Evolutionary conservation across 352 stramenopile species (phyloP).

Genomic region (Phytopythium vexans): DNA sequence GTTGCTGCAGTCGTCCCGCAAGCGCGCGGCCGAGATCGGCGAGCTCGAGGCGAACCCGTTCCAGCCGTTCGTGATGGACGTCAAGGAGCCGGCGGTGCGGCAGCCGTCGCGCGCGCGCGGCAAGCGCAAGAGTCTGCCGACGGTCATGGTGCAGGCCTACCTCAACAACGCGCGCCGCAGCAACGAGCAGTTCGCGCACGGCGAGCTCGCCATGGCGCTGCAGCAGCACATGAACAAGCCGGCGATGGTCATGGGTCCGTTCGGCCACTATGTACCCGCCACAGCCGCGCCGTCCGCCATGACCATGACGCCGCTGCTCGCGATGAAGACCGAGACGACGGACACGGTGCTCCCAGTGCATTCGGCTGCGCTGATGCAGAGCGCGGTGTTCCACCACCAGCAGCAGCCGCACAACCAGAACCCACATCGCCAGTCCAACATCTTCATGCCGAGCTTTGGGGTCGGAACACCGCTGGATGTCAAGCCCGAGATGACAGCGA

Average conservation of each 20-base stretch:
- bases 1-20: constrained; percentile 1
- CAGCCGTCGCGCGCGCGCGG: constrained; percentile 16
- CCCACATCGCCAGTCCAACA: constrained; percentile 18
- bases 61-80: constrained; percentile 11
- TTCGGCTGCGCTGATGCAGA: constrained; percentile 1
- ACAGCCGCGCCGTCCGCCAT: too few species aligned
- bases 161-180: background rate
- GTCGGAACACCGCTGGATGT: constrained; percentile 8
- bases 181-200: constrained; percentile 4
- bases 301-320: too few species aligned
- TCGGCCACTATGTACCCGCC: background rate
- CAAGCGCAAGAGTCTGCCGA: constrained; percentile 45
- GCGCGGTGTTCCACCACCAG: too few species aligned
- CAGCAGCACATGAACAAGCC: constrained; percentile 10
- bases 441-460: constrained; percentile 5
- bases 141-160: constrained; percentile 24
- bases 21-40: constrained; percentile 8
- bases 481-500: constrained; percentile 17
- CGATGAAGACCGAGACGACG: too few species aligned
- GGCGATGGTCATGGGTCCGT: background rate
- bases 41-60: constrained; percentile 10
- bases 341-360: too few species aligned
- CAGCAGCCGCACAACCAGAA: constrained; percentile 9
- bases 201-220: constrained; percentile 3
- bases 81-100: constrained; percentile 19